These are phyloP conservation scores for Annulohypoxylon moriforme DNA, from an alignment of 495 filamentous ascomycete species.

Conservation along the genomic window DNA sequence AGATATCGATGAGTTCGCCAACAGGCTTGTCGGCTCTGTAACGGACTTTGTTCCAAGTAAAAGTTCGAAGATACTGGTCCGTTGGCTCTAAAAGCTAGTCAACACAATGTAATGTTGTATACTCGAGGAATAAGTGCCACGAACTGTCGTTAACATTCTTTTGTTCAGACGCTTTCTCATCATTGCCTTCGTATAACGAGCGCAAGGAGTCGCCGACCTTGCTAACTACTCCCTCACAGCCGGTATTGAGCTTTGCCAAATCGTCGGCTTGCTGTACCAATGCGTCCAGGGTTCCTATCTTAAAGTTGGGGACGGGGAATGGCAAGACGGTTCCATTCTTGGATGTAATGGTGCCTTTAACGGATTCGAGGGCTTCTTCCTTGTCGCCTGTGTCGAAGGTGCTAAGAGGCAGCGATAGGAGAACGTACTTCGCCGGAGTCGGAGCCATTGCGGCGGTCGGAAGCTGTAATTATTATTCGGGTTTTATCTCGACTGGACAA, in stretches of 20 bases:
- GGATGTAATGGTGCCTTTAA: constrained; percentile 75
- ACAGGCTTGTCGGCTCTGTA: constrained; percentile 92
- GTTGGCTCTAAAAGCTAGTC: constrained; percentile 75
- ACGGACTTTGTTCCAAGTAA: constrained; percentile 96
- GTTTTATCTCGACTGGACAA: not conserved
- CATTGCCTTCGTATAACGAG: constrained; percentile 82
- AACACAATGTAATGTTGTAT: not conserved
- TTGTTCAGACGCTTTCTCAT: constrained; percentile 82
- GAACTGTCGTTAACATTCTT: constrained; percentile 97
- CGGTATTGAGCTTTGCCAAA: constrained; percentile 82
- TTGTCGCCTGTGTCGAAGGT: constrained; percentile 71
- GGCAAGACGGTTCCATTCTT: constrained; percentile 81
- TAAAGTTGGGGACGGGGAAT: constrained; percentile 91
- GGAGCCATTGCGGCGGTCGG: constrained; percentile 37
- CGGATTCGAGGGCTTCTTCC: constrained; percentile 81
- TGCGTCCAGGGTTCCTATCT: constrained; percentile 95
- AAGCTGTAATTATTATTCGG: constrained; percentile 1
- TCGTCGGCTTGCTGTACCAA: constrained; percentile 98
- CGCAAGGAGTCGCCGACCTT: constrained; percentile 90
- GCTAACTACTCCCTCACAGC: constrained; percentile 82
- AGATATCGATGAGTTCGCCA: constrained; percentile 81
- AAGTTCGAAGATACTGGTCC: constrained; percentile 89
- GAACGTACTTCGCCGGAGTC: constrained; percentile 58
- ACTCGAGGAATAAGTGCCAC: constrained; percentile 44
- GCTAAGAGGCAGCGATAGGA: constrained; percentile 61